Percentiles rank a stretch among this genome's conserved stretches.
These are phyloP conservation scores for Carex littledalei DNA, from an alignment of 176 grass and related monocot genomes.

Conservation along the genomic window DNA sequence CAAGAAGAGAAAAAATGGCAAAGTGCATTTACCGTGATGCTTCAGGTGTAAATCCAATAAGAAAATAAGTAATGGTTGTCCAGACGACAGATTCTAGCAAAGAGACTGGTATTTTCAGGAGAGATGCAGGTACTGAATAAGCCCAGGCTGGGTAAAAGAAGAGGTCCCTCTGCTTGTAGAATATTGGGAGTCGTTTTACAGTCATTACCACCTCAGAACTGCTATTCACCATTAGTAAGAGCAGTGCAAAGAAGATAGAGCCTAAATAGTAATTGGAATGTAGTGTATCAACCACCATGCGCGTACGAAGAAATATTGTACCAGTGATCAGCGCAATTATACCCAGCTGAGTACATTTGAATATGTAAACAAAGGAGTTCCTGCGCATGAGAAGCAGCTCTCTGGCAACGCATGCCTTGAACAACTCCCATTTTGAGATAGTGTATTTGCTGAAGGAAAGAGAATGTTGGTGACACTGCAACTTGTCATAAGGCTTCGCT, in stretches of 20 bases:
- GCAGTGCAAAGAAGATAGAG: conserved; percentile 54
- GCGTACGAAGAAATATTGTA: conserved; percentile 57
- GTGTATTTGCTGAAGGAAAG: conserved; percentile 58
- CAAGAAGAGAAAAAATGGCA: not conserved
- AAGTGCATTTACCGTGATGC: conserved; percentile 49
- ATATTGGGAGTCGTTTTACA: conserved; percentile 50
- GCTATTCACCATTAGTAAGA: conserved; percentile 62
- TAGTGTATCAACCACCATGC: conserved; percentile 40
- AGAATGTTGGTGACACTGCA: conserved; percentile 30
- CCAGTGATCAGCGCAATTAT: conserved; percentile 47
- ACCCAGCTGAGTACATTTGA: conserved; percentile 48
- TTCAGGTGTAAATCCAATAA: conserved; percentile 73
- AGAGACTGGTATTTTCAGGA: conserved; percentile 69
- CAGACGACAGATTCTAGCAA: conserved; percentile 59
- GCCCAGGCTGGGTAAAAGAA: conserved; percentile 87
- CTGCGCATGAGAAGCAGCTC: conserved; percentile 72
- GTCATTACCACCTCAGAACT: conserved; percentile 62
- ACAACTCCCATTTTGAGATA: conserved; percentile 50
- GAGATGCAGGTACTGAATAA: conserved; percentile 60
- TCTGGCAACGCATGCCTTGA: conserved; percentile 64
- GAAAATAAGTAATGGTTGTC: conserved; percentile 72
- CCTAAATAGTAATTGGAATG: conserved; percentile 70
- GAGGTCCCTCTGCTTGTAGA: conserved; percentile 74
- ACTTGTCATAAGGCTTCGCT: conserved; percentile 37
- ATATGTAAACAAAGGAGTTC: conserved; percentile 59